phyloP scores from a whole-genome alignment of 768 basidiomycete species.

The Lentinus brumalis region DNA sequence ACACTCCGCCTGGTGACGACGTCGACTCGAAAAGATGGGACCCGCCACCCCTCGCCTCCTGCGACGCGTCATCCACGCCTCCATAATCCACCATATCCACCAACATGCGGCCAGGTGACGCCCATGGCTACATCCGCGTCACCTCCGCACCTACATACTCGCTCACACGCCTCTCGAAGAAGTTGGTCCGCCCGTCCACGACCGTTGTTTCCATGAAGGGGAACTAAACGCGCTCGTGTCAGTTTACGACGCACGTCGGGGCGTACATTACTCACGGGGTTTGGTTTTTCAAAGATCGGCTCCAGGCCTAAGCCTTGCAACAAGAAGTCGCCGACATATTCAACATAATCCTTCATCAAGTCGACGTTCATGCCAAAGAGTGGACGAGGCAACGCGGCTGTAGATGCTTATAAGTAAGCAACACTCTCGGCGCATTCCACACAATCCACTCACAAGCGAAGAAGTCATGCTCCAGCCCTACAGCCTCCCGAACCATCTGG shows the following conservation, averaged over 20 bases:
- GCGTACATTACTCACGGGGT: slow-evolving; percentile 30
- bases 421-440: slow-evolving; percentile 37
- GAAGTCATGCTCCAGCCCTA: slow-evolving; percentile 48
- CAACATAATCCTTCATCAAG: slow-evolving; percentile 51
- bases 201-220: slow-evolving; percentile 46
- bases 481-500: slow-evolving; percentile 49
- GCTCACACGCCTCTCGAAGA: slow-evolving; percentile 16
- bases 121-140: no score
- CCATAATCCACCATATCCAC: no score
- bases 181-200: slow-evolving; percentile 15
- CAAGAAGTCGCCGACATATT: slow-evolving; percentile 23
- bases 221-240: slow-evolving; percentile 15
- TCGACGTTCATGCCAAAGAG: slow-evolving; percentile 15
- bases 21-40: no score
- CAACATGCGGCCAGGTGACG: no score
- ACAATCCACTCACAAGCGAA: slow-evolving; percentile 33
- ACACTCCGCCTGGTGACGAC: no score
- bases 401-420: slow-evolving; percentile 41
- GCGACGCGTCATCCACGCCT: no score
- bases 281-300: background rate
- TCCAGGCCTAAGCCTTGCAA: slow-evolving; percentile 25
- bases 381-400: background rate
- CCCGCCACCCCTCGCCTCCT: no score
- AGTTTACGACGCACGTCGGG: no score
- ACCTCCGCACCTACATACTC: background rate